Evolutionary conservation across 371 early-diverging fungal species (phyloP).

Genomic region (Lichtheimia ramosa): DNA sequence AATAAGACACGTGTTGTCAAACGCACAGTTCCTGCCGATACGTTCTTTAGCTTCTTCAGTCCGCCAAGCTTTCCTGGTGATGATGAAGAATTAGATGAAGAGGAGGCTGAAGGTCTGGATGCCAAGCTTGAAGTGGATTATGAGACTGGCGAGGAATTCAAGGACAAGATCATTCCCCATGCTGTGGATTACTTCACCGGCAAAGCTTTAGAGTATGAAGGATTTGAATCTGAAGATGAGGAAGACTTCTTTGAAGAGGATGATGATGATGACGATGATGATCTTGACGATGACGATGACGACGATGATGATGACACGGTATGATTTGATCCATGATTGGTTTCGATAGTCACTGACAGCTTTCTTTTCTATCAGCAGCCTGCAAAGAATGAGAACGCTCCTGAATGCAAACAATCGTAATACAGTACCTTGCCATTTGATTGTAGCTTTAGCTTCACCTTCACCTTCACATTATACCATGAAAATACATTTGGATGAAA

Average conservation of each 20-base stretch:
- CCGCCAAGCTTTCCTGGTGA: constrained; percentile 78
- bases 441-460: constrained; percentile 1
- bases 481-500: too few species aligned
- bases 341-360: not conserved
- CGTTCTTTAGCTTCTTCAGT: constrained; percentile 95
- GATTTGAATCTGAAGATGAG: constrained; percentile 65
- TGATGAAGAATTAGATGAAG: constrained; percentile 72
- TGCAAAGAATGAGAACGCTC: constrained; percentile 54
- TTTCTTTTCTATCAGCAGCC: constrained; percentile 4
- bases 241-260: constrained; percentile 70
- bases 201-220: constrained; percentile 85
- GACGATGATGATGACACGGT: constrained; percentile 52
- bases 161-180: constrained; percentile 92
- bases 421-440: not conserved
- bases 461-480: not conserved
- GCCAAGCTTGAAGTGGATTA: constrained; percentile 89
- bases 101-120: constrained; percentile 76
- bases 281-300: constrained; percentile 48
- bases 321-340: constrained; percentile 27
- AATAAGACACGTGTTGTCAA: constrained; percentile 97
- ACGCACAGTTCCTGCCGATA: constrained; percentile 88
- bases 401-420: constrained; percentile 65
- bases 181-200: constrained; percentile 99
- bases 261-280: constrained; percentile 60
- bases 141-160: constrained; percentile 86